Conservation (phyloP, 2,329 filamentous ascomycete genomes). For the Penicillium sp. region DNA sequence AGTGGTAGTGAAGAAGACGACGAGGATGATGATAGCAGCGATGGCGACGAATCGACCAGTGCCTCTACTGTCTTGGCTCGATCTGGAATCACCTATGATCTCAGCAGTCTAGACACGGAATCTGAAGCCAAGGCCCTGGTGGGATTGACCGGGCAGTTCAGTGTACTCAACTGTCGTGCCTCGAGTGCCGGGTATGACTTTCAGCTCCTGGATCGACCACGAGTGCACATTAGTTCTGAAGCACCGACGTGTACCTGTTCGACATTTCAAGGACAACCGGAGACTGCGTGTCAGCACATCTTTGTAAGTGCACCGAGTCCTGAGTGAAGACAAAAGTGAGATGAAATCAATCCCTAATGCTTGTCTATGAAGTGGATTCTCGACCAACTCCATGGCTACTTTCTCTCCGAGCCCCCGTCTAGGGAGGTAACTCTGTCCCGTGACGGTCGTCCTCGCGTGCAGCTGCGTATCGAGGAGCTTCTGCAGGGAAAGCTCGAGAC, state of each 20-base stretch:
- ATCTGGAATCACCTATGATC: constrained; percentile 36
- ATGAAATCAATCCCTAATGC: background rate
- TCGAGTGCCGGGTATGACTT: constrained; percentile 34
- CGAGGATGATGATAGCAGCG: constrained; percentile 14
- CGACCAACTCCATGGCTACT: constrained; percentile 37
- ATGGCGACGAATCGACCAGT: constrained; percentile 14
- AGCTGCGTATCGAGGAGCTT: constrained; percentile 30
- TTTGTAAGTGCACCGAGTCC: constrained; percentile 30
- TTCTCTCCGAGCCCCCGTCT: constrained; percentile 26
- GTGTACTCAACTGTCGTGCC: constrained; percentile 32
- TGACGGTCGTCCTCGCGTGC: constrained; percentile 29
- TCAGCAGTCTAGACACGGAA: constrained; percentile 28
- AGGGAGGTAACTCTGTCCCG: constrained; percentile 28
- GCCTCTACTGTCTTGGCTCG: constrained; percentile 24
- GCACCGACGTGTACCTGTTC: constrained; percentile 34
- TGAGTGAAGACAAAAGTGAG: background rate
- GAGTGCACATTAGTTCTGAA: constrained; percentile 29
- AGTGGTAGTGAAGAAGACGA: constrained; percentile 2
- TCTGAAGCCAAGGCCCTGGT: constrained; percentile 31
- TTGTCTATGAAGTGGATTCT: constrained; percentile 35
- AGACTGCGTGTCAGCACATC: constrained; percentile 39
- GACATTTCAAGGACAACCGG: constrained; percentile 27
- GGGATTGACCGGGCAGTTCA: constrained; percentile 31
- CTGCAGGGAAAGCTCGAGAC: constrained; percentile 30
- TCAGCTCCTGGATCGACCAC: constrained; percentile 33